Percentiles rank a stretch among this genome's conserved stretches.
Evolutionary conservation across 768 basidiomycete genomes (phyloP).

Genomic region (Mycena sanguinolenta): DNA sequence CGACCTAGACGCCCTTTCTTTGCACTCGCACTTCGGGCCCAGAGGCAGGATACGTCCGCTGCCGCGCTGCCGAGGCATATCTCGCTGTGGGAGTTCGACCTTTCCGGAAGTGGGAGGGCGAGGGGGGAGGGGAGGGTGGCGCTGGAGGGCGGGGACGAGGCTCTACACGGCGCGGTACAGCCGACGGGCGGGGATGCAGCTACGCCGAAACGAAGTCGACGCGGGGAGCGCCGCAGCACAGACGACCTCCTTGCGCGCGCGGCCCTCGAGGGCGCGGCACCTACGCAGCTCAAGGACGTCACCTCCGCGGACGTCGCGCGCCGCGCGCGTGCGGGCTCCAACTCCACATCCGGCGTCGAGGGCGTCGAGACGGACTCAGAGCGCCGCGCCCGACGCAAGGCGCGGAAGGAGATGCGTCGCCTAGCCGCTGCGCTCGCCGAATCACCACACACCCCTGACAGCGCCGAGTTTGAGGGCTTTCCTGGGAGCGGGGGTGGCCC

Average conservation of each 20-base stretch:
- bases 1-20: slow-evolving; percentile 33
- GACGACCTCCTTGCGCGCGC: slow-evolving; percentile 12
- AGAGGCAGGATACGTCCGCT: slow-evolving; percentile 23
- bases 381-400: slow-evolving; percentile 11
- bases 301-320: not conserved
- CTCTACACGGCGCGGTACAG: not conserved
- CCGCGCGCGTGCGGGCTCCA: not conserved
- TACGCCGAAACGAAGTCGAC: too few species aligned
- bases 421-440: not conserved
- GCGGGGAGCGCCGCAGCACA: not conserved
- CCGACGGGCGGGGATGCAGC: too few species aligned
- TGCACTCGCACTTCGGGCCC: slow-evolving; percentile 34
- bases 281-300: slow-evolving; percentile 12
- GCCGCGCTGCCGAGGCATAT: slow-evolving; percentile 30
- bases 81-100: slow-evolving; percentile 23
- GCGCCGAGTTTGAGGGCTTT: slow-evolving; percentile 11
- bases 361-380: not conserved
- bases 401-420: slow-evolving; percentile 27
- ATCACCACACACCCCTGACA: not conserved
- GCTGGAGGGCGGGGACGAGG: slow-evolving; percentile 3
- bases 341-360: too few species aligned
- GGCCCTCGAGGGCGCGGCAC: not conserved
- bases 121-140: not conserved
- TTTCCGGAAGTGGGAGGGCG: slow-evolving; percentile 27
- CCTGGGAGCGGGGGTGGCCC: not conserved